phyloP scores from a whole-genome alignment of 2,329 filamentous ascomycete genomes.

The Aspergillus felis region DNA sequence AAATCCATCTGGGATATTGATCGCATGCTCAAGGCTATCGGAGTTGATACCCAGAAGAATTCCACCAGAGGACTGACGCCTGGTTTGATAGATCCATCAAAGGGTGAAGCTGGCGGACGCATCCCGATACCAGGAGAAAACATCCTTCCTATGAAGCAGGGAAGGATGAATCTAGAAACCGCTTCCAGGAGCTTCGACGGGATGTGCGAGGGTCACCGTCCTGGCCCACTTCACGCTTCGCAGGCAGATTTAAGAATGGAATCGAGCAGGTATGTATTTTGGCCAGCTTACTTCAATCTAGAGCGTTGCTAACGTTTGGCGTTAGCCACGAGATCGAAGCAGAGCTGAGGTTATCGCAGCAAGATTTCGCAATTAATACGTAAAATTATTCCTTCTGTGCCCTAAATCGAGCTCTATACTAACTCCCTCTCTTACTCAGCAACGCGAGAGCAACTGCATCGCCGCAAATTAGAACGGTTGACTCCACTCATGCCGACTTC shows the following conservation, averaged over 20 bases:
- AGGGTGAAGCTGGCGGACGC: slow-evolving; percentile 13
- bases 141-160: background rate
- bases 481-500: background rate
- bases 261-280: background rate
- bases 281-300: background rate
- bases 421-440: background rate
- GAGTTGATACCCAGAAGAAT: slow-evolving; percentile 9
- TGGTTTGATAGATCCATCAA: slow-evolving; percentile 10
- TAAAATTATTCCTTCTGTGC: background rate
- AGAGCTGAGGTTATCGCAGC: background rate
- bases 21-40: background rate
- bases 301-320: background rate
- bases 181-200: background rate
- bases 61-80: slow-evolving; percentile 16
- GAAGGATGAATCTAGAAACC: background rate
- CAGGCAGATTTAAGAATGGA: background rate
- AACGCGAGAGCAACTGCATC: background rate
- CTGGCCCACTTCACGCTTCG: background rate
- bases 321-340: background rate
- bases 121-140: slow-evolving; percentile 5
- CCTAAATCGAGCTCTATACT: background rate
- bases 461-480: background rate
- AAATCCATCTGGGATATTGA: slow-evolving; percentile 5
- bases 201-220: background rate
- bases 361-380: background rate